These are phyloP conservation scores for Wickerhamiella cacticola DNA, from an alignment of 805 yeast genomes.

Conservation along the genomic window DNA sequence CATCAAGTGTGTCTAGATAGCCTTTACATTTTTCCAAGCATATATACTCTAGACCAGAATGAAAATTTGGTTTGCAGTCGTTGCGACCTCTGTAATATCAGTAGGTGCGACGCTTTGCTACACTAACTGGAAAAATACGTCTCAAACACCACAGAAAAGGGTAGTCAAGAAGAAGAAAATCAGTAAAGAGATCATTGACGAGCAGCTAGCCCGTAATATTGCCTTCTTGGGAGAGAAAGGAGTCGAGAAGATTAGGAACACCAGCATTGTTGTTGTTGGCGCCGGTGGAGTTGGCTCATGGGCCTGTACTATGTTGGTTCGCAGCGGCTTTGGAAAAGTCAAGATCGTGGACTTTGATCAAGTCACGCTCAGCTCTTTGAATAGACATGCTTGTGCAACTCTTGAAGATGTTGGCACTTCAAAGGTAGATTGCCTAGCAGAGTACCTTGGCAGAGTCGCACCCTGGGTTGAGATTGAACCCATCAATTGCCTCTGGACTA, in stretches of 20 bases:
- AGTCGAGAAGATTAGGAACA: conserved; percentile 54
- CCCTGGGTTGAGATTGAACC: conserved; percentile 92
- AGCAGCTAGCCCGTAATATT: conserved; percentile 86
- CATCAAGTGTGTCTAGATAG: background rate
- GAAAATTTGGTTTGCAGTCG: conserved; percentile 9
- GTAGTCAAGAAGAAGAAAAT: background rate
- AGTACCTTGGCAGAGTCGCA: conserved; percentile 59
- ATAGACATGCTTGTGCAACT: conserved; percentile 92
- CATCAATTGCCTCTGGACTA: conserved; percentile 63
- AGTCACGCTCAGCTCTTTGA: conserved; percentile 80
- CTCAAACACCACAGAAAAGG: background rate
- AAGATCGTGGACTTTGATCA: conserved; percentile 91
- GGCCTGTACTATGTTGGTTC: conserved; percentile 79
- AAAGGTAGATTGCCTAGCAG: conserved; percentile 68
- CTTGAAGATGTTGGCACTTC: conserved; percentile 83
- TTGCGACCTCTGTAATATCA: conserved; percentile 2
- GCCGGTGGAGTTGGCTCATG: conserved; percentile 99
- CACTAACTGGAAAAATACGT: background rate
- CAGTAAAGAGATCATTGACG: conserved; percentile 51
- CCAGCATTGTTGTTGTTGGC: conserved; percentile 71
- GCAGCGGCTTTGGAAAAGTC: conserved; percentile 76
- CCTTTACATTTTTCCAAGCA: background rate
- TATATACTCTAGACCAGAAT: background rate
- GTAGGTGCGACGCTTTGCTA: conserved; percentile 8
- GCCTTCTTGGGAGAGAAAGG: conserved; percentile 87